A percentile compares a stretch with the other conserved stretches of the same genome.
phyloP scores from a whole-genome alignment of 2,329 filamentous ascomycete genomes.

The Daldinia eschscholtzii region DNA sequence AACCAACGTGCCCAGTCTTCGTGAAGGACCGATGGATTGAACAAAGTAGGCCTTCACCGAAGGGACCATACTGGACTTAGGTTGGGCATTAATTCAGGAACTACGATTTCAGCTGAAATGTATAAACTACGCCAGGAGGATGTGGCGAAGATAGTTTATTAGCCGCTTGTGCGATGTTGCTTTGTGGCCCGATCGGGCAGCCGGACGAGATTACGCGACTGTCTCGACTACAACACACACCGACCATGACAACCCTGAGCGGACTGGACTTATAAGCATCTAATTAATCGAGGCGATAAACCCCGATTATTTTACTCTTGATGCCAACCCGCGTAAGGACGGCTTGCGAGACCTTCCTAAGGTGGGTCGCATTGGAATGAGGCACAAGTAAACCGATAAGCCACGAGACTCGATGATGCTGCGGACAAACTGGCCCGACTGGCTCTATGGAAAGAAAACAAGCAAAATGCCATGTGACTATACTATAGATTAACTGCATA shows the following conservation, averaged over 20 bases:
- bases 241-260: neutral
- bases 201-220: neutral
- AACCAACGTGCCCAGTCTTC: neutral
- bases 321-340: neutral
- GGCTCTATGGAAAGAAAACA: conserved; percentile 13
- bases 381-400: conserved; percentile 21
- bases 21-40: conserved; percentile 11
- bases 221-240: neutral
- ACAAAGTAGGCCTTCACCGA: neutral
- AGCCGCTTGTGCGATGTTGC: neutral
- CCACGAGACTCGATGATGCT: conserved; percentile 33
- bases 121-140: neutral
- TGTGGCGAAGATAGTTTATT: neutral
- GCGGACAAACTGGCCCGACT: conserved; percentile 15
- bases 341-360: neutral
- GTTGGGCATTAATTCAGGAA: neutral
- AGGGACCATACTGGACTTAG: neutral
- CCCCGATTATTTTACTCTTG: neutral
- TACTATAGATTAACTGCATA: conserved; percentile 28
- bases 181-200: neutral
- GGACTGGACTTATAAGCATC: neutral
- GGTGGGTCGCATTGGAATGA: conserved; percentile 15
- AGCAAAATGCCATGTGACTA: conserved; percentile 37
- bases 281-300: neutral
- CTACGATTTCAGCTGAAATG: neutral